Percentiles rank a stretch among this genome's conserved stretches.
Evolutionary conservation across 257 asterid species (phyloP).

Genomic region (Nicotiana noctiflora): DNA sequence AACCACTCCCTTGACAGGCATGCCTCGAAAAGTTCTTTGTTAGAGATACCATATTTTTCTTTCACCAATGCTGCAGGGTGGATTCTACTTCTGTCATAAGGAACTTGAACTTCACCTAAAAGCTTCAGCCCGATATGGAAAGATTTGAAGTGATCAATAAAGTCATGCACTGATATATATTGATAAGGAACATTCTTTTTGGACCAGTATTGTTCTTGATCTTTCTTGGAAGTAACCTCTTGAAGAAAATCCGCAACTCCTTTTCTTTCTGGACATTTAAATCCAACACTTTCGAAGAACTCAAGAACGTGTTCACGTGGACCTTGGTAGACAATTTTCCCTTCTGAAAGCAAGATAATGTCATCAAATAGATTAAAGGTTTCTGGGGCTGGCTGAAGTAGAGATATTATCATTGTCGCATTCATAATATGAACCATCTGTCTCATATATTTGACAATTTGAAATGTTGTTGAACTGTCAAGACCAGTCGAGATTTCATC

Average conservation of each 20-base stretch:
- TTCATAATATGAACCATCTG: constrained; percentile 70
- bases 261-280: constrained; percentile 63
- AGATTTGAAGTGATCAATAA: constrained; percentile 36
- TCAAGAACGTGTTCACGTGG: constrained; percentile 53
- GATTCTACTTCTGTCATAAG: constrained; percentile 44
- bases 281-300: constrained; percentile 54
- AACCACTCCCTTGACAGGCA: constrained; percentile 62
- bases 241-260: constrained; percentile 68
- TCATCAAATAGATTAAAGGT: constrained; percentile 59
- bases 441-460: constrained; percentile 51
- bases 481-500: constrained; percentile 71
- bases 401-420: constrained; percentile 57
- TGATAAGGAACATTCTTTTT: constrained; percentile 32
- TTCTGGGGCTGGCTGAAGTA: constrained; percentile 72
- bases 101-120: constrained; percentile 31
- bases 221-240: constrained; percentile 63
- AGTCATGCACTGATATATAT: constrained; percentile 40
- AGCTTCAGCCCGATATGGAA: constrained; percentile 43
- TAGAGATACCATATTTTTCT: constrained; percentile 56
- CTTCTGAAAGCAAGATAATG: constrained; percentile 58
- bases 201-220: constrained; percentile 67
- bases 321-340: constrained; percentile 55
- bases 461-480: constrained; percentile 69
- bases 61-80: constrained; percentile 67
- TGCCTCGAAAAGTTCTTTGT: constrained; percentile 54